These are phyloP conservation scores for Leptographium flavum DNA, from an alignment of 2,329 filamentous ascomycete species.

Conservation along the genomic window DNA sequence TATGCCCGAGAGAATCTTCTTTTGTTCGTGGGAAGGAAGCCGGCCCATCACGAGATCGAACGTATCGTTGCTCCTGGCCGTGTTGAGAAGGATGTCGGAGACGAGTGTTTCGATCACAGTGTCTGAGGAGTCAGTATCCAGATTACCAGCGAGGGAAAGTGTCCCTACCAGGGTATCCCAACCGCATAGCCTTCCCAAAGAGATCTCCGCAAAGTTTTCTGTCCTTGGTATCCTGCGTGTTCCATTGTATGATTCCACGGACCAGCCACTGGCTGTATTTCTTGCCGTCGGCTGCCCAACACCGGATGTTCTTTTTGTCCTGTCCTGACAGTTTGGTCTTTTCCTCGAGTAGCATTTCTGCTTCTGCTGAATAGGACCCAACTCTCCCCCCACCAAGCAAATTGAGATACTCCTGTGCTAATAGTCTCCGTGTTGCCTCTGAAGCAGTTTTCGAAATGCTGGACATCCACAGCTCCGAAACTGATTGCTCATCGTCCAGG, in stretches of 20 bases:
- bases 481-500: constrained; percentile 22
- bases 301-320: not conserved
- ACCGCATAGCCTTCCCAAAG: constrained; percentile 45
- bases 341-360: constrained; percentile 31
- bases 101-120: constrained; percentile 23
- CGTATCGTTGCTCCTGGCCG: constrained; percentile 4
- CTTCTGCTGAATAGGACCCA: constrained; percentile 38
- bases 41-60: constrained; percentile 20
- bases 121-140: constrained; percentile 19
- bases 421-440: constrained; percentile 16
- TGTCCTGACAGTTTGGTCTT: constrained; percentile 10
- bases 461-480: constrained; percentile 24
- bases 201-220: constrained; percentile 30
- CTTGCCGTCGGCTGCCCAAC: constrained; percentile 52
- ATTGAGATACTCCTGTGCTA: constrained; percentile 29
- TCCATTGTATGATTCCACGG: constrained; percentile 39
- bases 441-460: constrained; percentile 10
- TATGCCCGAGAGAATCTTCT: constrained; percentile 23
- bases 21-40: constrained; percentile 28
- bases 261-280: constrained; percentile 61
- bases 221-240: constrained; percentile 19
- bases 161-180: constrained; percentile 55
- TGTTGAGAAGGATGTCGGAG: constrained; percentile 17
- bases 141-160: constrained; percentile 7
- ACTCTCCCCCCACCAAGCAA: constrained; percentile 35